A percentile compares a stretch with the other conserved stretches of the same genome.
Conservation (phyloP, 2,329 filamentous ascomycete species). For the Rutstroemia sydowiana region DNA sequence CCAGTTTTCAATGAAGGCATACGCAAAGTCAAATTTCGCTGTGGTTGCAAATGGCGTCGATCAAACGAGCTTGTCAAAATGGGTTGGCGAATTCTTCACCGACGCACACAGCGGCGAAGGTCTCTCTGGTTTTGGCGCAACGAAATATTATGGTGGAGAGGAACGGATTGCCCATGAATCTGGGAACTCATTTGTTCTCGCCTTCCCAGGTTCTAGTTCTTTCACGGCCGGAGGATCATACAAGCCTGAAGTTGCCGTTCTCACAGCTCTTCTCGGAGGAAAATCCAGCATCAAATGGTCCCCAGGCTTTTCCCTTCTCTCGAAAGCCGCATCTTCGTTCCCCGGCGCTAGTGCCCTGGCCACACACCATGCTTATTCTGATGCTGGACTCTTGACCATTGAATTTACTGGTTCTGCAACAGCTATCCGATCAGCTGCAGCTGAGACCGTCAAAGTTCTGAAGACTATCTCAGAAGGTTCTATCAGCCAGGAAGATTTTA, state of each 20-base stretch:
- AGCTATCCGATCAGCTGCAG: conserved; percentile 66
- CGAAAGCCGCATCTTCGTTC: conserved; percentile 64
- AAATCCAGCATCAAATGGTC: conserved; percentile 93
- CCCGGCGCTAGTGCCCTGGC: conserved; percentile 64
- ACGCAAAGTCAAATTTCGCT: conserved; percentile 84
- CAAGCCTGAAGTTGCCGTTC: conserved; percentile 85
- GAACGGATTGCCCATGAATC: conserved; percentile 72
- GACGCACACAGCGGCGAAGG: conserved; percentile 50
- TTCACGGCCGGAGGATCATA: conserved; percentile 59
- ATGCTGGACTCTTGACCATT: conserved; percentile 83
- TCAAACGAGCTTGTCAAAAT: conserved; percentile 70
- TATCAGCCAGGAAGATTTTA: conserved; percentile 75
- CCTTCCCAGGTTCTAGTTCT: conserved; percentile 83
- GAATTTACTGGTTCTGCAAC: conserved; percentile 68
- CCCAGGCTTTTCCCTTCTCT: conserved; percentile 81
- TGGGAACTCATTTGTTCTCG: conserved; percentile 81
- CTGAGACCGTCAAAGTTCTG: conserved; percentile 71
- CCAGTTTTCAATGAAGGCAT: conserved; percentile 70
- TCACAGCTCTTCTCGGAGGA: conserved; percentile 83
- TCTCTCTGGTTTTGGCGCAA: conserved; percentile 51
- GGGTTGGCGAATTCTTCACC: conserved; percentile 90
- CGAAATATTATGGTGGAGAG: conserved; percentile 93
- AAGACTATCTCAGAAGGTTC: conserved; percentile 72
- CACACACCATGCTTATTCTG: conserved; percentile 80
- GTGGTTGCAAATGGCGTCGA: conserved; percentile 84